Conservation (phyloP, 192 early-diverging fungal species). For the Backusella circina region DNA sequence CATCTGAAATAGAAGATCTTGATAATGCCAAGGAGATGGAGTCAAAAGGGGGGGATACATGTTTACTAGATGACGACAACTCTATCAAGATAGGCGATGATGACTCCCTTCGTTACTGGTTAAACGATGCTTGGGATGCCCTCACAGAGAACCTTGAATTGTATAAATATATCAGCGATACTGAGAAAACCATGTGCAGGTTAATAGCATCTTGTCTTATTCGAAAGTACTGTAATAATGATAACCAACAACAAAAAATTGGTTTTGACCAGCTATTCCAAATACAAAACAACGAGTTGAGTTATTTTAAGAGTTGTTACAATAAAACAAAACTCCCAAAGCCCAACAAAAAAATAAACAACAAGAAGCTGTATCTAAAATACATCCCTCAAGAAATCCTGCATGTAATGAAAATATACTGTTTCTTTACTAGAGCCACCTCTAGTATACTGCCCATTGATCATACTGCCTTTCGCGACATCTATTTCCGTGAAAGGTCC, state of each 20-base stretch:
- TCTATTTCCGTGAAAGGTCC: slow-evolving; percentile 61
- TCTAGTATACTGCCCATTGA: slow-evolving; percentile 9
- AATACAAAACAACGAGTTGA: slow-evolving; percentile 26
- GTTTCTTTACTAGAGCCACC: slow-evolving; percentile 4
- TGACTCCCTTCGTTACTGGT: not conserved
- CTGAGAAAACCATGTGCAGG: slow-evolving; percentile 18
- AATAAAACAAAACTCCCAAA: not conserved
- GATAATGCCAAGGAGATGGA: not conserved
- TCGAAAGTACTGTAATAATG: not conserved
- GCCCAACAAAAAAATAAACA: not conserved
- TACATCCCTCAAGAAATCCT: slow-evolving; percentile 6
- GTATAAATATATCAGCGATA: not conserved
- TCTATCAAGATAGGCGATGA: slow-evolving; percentile 6
- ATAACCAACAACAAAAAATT: not conserved
- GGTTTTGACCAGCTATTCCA: not conserved
- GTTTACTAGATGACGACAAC: not conserved
- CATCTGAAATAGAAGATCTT: not conserved
- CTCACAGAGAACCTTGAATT: not conserved
- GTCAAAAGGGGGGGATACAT: not conserved
- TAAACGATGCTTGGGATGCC: slow-evolving; percentile 13
- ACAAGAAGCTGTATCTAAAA: not conserved
- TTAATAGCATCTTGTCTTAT: slow-evolving; percentile 23
- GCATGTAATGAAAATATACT: slow-evolving; percentile 9
- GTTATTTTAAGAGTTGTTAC: slow-evolving; percentile 6
- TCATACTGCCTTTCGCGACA: slow-evolving; percentile 45